Conservation (phyloP, 2,329 filamentous ascomycete species). For the Septoria petroselini region DNA sequence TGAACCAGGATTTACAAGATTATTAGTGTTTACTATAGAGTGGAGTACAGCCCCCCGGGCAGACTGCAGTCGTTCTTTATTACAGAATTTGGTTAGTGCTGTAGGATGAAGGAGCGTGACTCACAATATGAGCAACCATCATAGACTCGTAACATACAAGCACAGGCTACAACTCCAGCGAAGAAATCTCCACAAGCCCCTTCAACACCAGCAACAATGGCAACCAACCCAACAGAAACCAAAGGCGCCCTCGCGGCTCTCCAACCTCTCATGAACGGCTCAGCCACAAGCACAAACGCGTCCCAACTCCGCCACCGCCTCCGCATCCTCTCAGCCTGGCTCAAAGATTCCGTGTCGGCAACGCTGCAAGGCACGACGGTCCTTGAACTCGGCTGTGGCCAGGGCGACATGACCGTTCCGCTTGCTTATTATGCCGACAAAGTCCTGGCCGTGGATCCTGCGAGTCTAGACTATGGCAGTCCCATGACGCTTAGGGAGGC, state of each 20-base stretch:
- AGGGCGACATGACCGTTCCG: conserved; percentile 56
- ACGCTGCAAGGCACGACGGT: conserved; percentile 32
- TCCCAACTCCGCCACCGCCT: neutral
- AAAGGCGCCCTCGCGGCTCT: neutral
- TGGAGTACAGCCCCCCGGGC: neutral
- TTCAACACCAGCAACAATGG: neutral
- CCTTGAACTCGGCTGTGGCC: conserved; percentile 60
- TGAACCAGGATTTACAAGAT: neutral
- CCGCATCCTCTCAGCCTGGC: neutral
- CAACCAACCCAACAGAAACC: neutral
- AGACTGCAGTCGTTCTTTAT: neutral
- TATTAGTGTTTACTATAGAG: neutral
- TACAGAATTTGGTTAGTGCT: neutral
- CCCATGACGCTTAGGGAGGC: conserved; percentile 16
- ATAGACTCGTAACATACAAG: too few species aligned
- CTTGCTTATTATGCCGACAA: conserved; percentile 46
- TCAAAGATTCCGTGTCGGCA: neutral
- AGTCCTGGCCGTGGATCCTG: conserved; percentile 16
- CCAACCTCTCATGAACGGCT: neutral
- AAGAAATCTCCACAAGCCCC: too few species aligned
- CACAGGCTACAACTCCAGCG: too few species aligned
- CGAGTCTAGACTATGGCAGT: conserved; percentile 11
- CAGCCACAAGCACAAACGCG: neutral
- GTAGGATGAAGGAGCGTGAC: neutral
- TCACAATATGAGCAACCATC: too few species aligned